These are phyloP conservation scores for Trypethelium eluteriae DNA, from an alignment of 495 filamentous ascomycete genomes.

Conservation along the genomic window DNA sequence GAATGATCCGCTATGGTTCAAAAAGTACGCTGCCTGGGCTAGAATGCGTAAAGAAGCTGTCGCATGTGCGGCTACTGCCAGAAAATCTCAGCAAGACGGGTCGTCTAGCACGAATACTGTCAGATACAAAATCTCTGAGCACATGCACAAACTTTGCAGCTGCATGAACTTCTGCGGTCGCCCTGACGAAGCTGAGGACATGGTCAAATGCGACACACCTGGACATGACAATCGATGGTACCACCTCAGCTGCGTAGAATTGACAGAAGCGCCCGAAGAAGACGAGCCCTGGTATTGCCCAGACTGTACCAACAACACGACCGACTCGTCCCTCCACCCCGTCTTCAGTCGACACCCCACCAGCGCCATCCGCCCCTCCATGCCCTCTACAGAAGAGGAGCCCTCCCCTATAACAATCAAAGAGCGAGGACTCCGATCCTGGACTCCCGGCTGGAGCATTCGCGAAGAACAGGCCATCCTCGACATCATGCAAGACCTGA, in stretches of 20 bases:
- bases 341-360: conserved; percentile 3
- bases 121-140: not conserved
- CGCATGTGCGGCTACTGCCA: not conserved
- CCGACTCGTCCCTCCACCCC: not conserved
- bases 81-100: not conserved
- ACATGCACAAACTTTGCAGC: not conserved
- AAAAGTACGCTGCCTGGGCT: not conserved
- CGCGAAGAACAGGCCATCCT: not conserved
- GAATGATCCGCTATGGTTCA: not conserved
- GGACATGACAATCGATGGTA: conserved; percentile 9
- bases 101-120: not conserved
- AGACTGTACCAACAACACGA: not conserved
- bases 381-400: not conserved
- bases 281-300: conserved; percentile 1
- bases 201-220: conserved; percentile 1
- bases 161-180: not conserved
- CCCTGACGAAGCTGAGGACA: not conserved
- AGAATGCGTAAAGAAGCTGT: not conserved
- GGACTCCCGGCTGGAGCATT: not conserved
- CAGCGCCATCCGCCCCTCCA: not conserved
- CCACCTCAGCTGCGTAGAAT: not conserved
- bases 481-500: not conserved
- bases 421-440: conserved; percentile 1
- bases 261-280: not conserved
- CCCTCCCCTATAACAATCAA: not conserved